These are phyloP conservation scores for Arabidopsis lyrata DNA, from an alignment of 441 rosid species.

Conservation along the genomic window DNA sequence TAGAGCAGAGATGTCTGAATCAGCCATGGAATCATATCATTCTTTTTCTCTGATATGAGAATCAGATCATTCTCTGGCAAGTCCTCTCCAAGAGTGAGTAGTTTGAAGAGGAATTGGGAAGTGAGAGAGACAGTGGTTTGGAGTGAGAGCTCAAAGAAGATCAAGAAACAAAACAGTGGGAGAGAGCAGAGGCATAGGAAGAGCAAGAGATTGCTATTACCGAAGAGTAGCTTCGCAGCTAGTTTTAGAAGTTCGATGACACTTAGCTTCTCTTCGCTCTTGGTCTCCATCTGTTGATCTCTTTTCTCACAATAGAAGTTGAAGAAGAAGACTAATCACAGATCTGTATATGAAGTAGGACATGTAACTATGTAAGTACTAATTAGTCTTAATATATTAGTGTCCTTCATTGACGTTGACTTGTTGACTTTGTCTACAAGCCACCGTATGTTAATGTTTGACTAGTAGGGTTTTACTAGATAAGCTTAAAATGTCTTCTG, in stretches of 20 bases:
- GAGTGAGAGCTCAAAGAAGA: slow-evolving; percentile 47
- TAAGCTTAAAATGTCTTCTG: too few species aligned
- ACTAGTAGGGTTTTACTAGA: not conserved
- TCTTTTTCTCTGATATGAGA: not conserved
- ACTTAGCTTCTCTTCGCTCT: slow-evolving; percentile 12
- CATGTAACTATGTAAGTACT: not conserved
- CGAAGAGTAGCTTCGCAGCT: slow-evolving; percentile 15
- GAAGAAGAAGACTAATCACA: slow-evolving; percentile 5
- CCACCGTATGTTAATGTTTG: not conserved
- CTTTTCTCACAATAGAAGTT: not conserved
- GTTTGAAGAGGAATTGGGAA: slow-evolving; percentile 20
- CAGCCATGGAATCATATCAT: slow-evolving; percentile 28
- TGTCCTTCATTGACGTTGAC: not conserved
- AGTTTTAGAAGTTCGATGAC: slow-evolving; percentile 1
- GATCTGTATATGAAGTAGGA: not conserved
- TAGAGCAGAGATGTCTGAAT: slow-evolving; percentile 35
- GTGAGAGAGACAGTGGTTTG: slow-evolving; percentile 31
- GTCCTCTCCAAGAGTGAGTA: not conserved
- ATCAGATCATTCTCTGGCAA: slow-evolving; percentile 16
- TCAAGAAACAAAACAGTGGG: slow-evolving; percentile 45
- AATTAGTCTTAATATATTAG: not conserved
- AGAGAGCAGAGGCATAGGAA: slow-evolving; percentile 40
- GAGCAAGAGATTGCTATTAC: slow-evolving; percentile 33
- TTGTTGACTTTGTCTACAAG: not conserved
- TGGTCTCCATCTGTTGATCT: slow-evolving; percentile 1